Evolutionary conservation across 2,329 filamentous ascomycete species (phyloP).

Genomic region (Colletotrichum musicola): DNA sequence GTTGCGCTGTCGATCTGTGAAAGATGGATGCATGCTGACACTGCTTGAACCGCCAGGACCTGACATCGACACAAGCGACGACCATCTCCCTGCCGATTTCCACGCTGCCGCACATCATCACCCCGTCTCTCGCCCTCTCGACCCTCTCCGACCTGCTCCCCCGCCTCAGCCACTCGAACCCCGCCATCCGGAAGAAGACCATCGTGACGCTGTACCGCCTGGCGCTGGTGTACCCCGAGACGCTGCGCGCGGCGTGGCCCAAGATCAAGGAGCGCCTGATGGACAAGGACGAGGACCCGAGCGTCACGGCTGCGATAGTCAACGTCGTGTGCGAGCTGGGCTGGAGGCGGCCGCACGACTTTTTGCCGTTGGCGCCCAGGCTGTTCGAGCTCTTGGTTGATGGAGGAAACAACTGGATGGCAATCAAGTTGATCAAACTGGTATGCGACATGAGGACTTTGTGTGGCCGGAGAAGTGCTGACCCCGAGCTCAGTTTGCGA

Average conservation of each 20-base stretch:
- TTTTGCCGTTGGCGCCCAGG: slow-evolving; percentile 89
- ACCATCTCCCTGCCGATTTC: slow-evolving; percentile 88
- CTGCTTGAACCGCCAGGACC: slow-evolving; percentile 65
- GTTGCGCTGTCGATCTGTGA: too few species aligned
- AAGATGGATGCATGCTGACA: too few species aligned
- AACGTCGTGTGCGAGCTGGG: slow-evolving; percentile 97
- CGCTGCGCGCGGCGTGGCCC: slow-evolving; percentile 91
- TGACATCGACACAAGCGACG: slow-evolving; percentile 78
- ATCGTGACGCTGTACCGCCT: slow-evolving; percentile 94
- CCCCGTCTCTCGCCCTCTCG: slow-evolving; percentile 90
- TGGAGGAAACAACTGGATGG: slow-evolving; percentile 99
- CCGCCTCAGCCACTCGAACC: slow-evolving; percentile 85
- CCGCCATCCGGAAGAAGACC: slow-evolving; percentile 93
- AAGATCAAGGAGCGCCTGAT: slow-evolving; percentile 96
- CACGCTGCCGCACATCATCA: slow-evolving; percentile 95
- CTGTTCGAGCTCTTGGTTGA: slow-evolving; percentile 94
- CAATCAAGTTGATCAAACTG: slow-evolving; percentile 98
- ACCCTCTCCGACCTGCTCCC: slow-evolving; percentile 89
- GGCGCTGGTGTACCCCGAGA: slow-evolving; percentile 96
- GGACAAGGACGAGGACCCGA: slow-evolving; percentile 90
- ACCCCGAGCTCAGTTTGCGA: slow-evolving; percentile 78
- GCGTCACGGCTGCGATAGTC: slow-evolving; percentile 94
- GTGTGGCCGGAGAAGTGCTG: not conserved
- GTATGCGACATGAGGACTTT: slow-evolving; percentile 59
- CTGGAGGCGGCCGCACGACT: slow-evolving; percentile 93